Percentiles rank a stretch among this genome's conserved stretches.
Evolutionary conservation across 352 stramenopile species (phyloP).

Genomic region (Bremia lactucae): DNA sequence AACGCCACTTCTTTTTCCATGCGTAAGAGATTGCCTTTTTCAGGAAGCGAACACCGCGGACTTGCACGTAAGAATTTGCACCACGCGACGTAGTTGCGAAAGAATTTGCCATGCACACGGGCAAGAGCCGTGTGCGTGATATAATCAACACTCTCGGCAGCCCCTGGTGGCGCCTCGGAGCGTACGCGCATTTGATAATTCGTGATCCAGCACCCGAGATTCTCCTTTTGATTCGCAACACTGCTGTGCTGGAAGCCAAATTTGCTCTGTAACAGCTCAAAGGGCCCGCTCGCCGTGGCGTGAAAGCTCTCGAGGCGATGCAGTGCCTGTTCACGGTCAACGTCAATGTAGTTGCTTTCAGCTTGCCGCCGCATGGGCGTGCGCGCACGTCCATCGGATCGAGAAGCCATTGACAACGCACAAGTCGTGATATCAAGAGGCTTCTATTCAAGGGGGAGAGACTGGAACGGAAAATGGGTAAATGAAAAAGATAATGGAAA

Average conservation of each 20-base stretch:
- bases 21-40: conserved; percentile 22
- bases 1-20: conserved; percentile 72
- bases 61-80: conserved; percentile 87
- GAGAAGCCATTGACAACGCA: conserved; percentile 5
- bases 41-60: conserved; percentile 56
- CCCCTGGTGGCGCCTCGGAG: conserved; percentile 22
- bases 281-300: conserved; percentile 27
- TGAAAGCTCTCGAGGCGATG: conserved; percentile 61
- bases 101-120: conserved; percentile 73
- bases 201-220: conserved; percentile 74
- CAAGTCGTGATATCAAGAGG: neutral
- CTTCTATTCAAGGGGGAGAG: neutral
- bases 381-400: conserved; percentile 9
- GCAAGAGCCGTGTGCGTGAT: conserved; percentile 41
- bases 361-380: conserved; percentile 40
- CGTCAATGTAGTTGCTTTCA: conserved; percentile 72
- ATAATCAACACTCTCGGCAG: conserved; percentile 26
- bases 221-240: conserved; percentile 79
- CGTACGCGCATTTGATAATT: conserved; percentile 75
- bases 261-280: conserved; percentile 67
- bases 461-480: conserved; percentile 1
- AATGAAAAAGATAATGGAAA: no score
- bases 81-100: conserved; percentile 90
- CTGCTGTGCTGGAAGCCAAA: conserved; percentile 74
- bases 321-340: conserved; percentile 43